Evolutionary conservation across 2,329 filamentous ascomycete species (phyloP).

Genomic region (Xylogone sp.): DNA sequence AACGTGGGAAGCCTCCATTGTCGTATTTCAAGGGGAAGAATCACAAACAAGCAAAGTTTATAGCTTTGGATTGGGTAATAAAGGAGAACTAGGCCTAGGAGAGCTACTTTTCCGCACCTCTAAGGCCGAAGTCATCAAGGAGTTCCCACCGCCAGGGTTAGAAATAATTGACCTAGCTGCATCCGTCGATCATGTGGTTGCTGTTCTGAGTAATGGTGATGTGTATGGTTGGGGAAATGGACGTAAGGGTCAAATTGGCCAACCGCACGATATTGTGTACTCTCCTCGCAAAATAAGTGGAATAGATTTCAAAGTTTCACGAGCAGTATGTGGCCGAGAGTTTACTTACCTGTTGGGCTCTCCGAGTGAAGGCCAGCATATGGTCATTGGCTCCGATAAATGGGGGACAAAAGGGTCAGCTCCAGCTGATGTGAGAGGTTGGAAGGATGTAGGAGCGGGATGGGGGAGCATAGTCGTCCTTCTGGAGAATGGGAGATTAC

Average conservation of each 20-base stretch:
- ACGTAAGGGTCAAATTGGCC: slow-evolving; percentile 79
- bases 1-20: slow-evolving; percentile 72
- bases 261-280: slow-evolving; percentile 48
- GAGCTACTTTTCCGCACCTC: slow-evolving; percentile 45
- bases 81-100: slow-evolving; percentile 70
- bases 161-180: slow-evolving; percentile 64
- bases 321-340: slow-evolving; percentile 76
- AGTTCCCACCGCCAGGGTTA: slow-evolving; percentile 60
- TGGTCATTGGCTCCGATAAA: slow-evolving; percentile 72
- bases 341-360: slow-evolving; percentile 72
- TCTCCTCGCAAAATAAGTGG: slow-evolving; percentile 57
- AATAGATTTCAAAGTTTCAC: slow-evolving; percentile 56
- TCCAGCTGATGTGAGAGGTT: slow-evolving; percentile 49
- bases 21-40: slow-evolving; percentile 47
- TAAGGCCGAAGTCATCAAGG: slow-evolving; percentile 44
- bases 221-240: slow-evolving; percentile 88
- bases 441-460: slow-evolving; percentile 69
- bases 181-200: slow-evolving; percentile 74
- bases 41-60: slow-evolving; percentile 49
- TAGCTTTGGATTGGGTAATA: slow-evolving; percentile 61
- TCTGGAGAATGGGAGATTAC: slow-evolving; percentile 52
- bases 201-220: slow-evolving; percentile 68
- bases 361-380: slow-evolving; percentile 52
- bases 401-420: slow-evolving; percentile 60
- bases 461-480: slow-evolving; percentile 82